These are phyloP conservation scores for Limtongia smithiae DNA, from an alignment of 805 yeast genomes.

Conservation along the genomic window DNA sequence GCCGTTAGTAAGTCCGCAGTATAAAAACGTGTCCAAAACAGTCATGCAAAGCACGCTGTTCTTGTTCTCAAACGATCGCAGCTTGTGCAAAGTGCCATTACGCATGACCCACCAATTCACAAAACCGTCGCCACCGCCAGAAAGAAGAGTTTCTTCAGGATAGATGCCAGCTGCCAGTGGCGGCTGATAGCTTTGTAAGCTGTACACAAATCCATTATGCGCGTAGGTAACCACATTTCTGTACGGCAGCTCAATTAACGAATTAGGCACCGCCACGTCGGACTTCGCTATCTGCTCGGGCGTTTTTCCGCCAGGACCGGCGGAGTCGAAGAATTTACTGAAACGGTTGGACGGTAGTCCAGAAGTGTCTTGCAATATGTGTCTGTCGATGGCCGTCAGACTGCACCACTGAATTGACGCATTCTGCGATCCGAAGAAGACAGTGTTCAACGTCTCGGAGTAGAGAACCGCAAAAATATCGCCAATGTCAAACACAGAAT, in stretches of 20 bases:
- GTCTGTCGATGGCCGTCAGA: conserved; percentile 28
- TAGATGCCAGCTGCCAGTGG: background rate
- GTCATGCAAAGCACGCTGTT: conserved; percentile 70
- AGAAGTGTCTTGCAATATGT: conserved; percentile 27
- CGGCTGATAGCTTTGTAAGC: conserved; percentile 12
- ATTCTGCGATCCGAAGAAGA: conserved; percentile 88
- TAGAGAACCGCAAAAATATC: conserved; percentile 84
- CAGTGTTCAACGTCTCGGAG: conserved; percentile 53
- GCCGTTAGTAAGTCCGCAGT: conserved; percentile 78
- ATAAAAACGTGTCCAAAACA: conserved; percentile 61
- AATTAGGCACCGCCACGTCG: conserved; percentile 11
- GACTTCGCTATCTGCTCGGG: conserved; percentile 29
- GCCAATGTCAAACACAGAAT: conserved; percentile 84
- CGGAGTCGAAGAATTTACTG: conserved; percentile 84
- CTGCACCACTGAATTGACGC: conserved; percentile 79
- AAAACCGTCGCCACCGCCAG: conserved; percentile 90
- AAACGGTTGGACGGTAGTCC: conserved; percentile 46
- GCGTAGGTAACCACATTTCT: conserved; percentile 72
- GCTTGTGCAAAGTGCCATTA: conserved; percentile 11
- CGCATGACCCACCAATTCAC: conserved; percentile 73
- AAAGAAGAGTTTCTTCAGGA: conserved; percentile 45
- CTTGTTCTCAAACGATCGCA: conserved; percentile 40
- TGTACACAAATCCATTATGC: conserved; percentile 83
- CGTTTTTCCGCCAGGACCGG: conserved; percentile 67
- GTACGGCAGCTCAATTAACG: conserved; percentile 52